A percentile compares a stretch with the other conserved stretches of the same genome.
Evolutionary conservation across 208 protist genomes (phyloP).

Genomic region (Strigomonas culicis): DNA sequence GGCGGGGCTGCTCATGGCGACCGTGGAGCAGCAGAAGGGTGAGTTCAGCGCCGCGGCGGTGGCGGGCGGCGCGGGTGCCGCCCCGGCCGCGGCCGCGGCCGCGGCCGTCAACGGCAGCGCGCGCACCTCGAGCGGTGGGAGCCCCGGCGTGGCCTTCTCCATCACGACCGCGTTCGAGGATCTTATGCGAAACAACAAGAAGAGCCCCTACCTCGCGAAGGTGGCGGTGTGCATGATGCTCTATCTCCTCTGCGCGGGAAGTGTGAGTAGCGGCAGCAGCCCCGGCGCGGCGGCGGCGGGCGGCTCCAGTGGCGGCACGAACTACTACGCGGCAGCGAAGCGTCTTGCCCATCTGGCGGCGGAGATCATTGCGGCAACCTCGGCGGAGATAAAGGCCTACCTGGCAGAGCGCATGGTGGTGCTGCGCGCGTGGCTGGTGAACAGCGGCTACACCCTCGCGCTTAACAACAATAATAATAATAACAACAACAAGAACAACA

Average conservation of each 20-base stretch:
- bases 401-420: slow-evolving; percentile 8
- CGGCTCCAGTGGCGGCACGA: neutral
- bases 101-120: neutral
- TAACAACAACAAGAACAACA: neutral
- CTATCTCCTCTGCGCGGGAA: slow-evolving; percentile 32
- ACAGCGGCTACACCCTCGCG: neutral
- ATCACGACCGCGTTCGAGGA: slow-evolving; percentile 24
- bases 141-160: neutral
- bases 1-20: neutral
- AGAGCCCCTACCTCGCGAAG: slow-evolving; percentile 48
- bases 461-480: neutral
- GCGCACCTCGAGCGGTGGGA: neutral
- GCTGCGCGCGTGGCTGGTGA: slow-evolving; percentile 27
- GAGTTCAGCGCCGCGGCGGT: neutral
- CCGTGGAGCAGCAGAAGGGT: neutral
- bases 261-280: slow-evolving; percentile 20
- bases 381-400: slow-evolving; percentile 15
- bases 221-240: slow-evolving; percentile 41
- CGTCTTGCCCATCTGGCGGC: neutral
- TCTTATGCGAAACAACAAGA: slow-evolving; percentile 26
- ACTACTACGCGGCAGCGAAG: slow-evolving; percentile 2
- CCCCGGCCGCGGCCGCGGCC: neutral
- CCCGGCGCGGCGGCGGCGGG: slow-evolving; percentile 11
- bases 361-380: neutral
- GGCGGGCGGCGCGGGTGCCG: neutral